These are phyloP conservation scores for Boletales sp. DNA, from an alignment of 768 basidiomycete species.

Conservation along the genomic window DNA sequence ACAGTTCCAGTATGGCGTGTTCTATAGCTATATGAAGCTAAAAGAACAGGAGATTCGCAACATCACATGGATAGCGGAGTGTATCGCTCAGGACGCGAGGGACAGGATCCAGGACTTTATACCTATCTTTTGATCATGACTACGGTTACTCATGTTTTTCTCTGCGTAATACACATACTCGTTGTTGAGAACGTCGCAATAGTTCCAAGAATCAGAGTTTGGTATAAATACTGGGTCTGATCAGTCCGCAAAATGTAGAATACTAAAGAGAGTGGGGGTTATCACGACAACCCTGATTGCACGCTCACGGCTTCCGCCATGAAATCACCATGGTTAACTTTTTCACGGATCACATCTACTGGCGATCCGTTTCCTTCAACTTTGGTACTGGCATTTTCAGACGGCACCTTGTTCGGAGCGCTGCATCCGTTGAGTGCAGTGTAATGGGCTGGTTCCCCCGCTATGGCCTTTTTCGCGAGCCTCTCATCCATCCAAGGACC, in stretches of 20 bases:
- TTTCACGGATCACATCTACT: slow-evolving; percentile 5
- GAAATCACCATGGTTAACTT: neutral
- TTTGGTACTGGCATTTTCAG: slow-evolving; percentile 4
- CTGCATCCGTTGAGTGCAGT: neutral
- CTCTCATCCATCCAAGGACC: slow-evolving; percentile 73
- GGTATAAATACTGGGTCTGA: neutral
- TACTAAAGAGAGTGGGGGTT: neutral
- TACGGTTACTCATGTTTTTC: slow-evolving; percentile 1
- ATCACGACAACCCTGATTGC: slow-evolving; percentile 3
- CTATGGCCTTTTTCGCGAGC: slow-evolving; percentile 16
- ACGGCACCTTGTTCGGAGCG: neutral
- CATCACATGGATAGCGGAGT: slow-evolving; percentile 94
- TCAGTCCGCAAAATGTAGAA: neutral
- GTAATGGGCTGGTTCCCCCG: neutral
- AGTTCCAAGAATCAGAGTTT: neutral
- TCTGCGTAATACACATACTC: slow-evolving; percentile 3
- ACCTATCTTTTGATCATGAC: slow-evolving; percentile 66
- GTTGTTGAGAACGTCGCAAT: neutral
- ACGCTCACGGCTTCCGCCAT: neutral
- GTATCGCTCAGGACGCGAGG: slow-evolving; percentile 94
- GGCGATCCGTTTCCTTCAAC: slow-evolving; percentile 1
- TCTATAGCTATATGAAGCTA: slow-evolving; percentile 88
- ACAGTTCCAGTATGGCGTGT: slow-evolving; percentile 93
- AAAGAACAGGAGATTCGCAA: slow-evolving; percentile 91
- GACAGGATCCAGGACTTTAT: slow-evolving; percentile 96